Base-by-base conservation (phyloP, 2,329 filamentous ascomycete species). In the Phialophora verrucosa region DNA sequence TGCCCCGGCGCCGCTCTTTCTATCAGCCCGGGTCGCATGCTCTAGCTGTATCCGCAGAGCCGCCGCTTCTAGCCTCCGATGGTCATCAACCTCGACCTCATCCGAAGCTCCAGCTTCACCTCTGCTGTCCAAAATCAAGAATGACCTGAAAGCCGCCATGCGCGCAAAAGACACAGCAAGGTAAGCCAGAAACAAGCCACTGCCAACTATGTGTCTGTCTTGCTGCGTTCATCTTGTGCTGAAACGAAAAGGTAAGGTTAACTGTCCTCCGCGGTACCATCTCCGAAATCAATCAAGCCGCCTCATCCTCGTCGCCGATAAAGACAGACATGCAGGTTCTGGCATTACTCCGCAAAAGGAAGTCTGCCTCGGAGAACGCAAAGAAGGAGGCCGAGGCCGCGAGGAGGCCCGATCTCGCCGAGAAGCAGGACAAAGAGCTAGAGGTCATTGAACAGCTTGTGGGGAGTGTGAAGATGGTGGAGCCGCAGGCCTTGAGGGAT, bases 121-220 rank as follows among this genome's bases (percentile, higher is more conserved):
- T 11, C 74, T 83, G 63, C 78, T 83, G 72, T 71, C 75, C 55
- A 80, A 78, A 65, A 73, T 83, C 63, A 78, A 79, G 62, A 71
- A 76, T 65, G 82, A 83, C 72, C 73, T 84, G 53, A 84, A 83
- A 72, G 75, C 73, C 50, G 82, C 82, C 56, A 83, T 84, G 82
- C 77, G 77, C 69, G 81, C 81, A 17, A 83, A 82, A 73, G 82
- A 84, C 67, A 80, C 75, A 25, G 70, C 77, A 14, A 78, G 80
- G 81, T 82, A 74, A 38, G 66, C 54, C 51, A 7, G 17, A n/a
- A n/a, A n/a, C 38, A 20, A 44, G 14, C 38, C 17, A n/a, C 38
- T 8, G 38, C 38, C 38, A 3, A 3, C 0, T 44, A n/a, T n/a
- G 17, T n/a, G 38, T 10, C 38, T n/a, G 38, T 20, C 17, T 6